Evolutionary conservation across 2,329 filamentous ascomycete genomes (phyloP), one percentile per base, ranked within the genome.

Genomic region (Epichloe bromicola): DNA sequence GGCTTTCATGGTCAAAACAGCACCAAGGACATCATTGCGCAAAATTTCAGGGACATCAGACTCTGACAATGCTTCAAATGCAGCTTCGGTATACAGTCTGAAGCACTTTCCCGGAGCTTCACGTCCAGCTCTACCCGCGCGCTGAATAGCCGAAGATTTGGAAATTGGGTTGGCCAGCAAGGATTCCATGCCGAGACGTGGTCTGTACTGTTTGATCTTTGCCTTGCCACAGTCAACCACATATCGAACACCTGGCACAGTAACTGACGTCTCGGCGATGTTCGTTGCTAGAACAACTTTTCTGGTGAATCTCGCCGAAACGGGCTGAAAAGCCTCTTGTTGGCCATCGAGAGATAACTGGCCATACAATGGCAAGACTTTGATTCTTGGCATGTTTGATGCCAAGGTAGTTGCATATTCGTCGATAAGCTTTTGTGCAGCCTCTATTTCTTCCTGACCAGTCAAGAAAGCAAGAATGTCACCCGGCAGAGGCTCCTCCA

Each of bases 201-300:
- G 80, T 14, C 90, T 84, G 64, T 89, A 98, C 57, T 95, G 86
- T 68, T 96, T 96, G 56, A 94, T 79, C 64, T 98, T 98, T 8
- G 86, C 87, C 61, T 96, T 96, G 44, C 93, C 93, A 51, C 86
- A 86, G 63, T 98, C 93, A 19, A 98, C 78, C 10, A 98, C 91
- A 59, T 86, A 93, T 4, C 88, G 81, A 6, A 98, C 89, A 2
- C 93, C 93, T 0, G 91, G 86, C 0, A 98, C 90, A 0, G 93
- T 98, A 53, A 98, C 86, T 1, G 93, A 97, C 0, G 93, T 97
- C 66, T 98, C 93, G n/a, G 93, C 93, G 60, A 98, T 97, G 61
- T 98, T 98, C 14, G 93, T 98, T 0, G 90, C 85, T 1, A 98
- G 72, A 0, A 98, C 89, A 12, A 97, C 77, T 63, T 97, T 97